A percentile compares a stretch with the other conserved stretches of the same genome.
Conservation (phyloP, 2,329 filamentous ascomycete species). For the Xylariaceae sp. region DNA sequence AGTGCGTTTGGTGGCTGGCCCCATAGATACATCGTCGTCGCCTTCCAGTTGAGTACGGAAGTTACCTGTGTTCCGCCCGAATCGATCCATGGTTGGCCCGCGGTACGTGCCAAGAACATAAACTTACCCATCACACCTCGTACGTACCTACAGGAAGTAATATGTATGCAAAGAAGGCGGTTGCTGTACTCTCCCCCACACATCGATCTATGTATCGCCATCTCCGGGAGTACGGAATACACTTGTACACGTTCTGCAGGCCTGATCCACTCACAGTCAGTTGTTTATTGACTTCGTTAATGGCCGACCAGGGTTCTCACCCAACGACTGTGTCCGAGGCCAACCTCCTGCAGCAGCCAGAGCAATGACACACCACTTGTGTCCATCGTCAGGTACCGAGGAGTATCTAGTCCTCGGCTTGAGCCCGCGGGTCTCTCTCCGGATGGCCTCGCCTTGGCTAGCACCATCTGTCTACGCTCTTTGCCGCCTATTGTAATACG, state of each 20-base stretch:
- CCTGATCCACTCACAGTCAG: conserved; percentile 6
- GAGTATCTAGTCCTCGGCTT: conserved; percentile 12
- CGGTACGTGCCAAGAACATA: too few species aligned
- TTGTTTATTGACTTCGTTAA: conserved; percentile 13
- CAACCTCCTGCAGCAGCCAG: conserved; percentile 10
- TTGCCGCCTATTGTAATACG: conserved; percentile 6
- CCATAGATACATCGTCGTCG: too few species aligned
- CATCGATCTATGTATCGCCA: neutral
- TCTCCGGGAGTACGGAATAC: neutral
- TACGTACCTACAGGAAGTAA: neutral
- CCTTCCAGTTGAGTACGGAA: too few species aligned
- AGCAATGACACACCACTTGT: conserved; percentile 19
- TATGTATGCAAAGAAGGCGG: neutral
- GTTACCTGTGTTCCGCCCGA: too few species aligned
- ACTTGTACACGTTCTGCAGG: neutral
- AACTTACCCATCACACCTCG: too few species aligned
- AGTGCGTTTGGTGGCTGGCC: too few species aligned
- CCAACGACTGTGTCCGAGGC: conserved; percentile 19
- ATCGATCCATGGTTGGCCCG: too few species aligned
- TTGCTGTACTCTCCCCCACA: neutral
- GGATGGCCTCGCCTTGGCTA: conserved; percentile 13
- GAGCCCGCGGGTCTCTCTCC: conserved; percentile 16
- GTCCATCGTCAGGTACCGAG: conserved; percentile 18
- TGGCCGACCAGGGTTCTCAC: conserved; percentile 13
- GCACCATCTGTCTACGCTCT: conserved; percentile 6